A percentile compares a stretch with the other conserved stretches of the same genome.
These are phyloP conservation scores for Acacia acuminata DNA, from an alignment of 306 rosid genomes.

Conservation along the genomic window DNA sequence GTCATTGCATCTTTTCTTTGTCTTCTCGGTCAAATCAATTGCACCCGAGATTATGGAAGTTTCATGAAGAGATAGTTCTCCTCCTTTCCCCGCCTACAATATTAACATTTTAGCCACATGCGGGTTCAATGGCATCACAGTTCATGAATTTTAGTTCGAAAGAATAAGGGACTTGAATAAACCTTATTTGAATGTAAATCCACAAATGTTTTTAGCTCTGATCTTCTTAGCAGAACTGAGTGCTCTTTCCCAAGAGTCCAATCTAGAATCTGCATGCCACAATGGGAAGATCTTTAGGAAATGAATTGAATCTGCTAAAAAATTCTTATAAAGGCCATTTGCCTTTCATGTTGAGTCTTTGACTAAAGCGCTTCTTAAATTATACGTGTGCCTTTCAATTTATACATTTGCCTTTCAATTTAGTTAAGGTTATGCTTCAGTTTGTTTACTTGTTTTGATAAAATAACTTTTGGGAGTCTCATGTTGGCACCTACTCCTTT, in stretches of 20 bases:
- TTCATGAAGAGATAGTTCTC: slow-evolving; percentile 76
- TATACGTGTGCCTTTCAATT: background rate
- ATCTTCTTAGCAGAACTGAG: slow-evolving; percentile 66
- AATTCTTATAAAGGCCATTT: background rate
- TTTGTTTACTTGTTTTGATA: too few species aligned
- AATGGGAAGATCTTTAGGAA: background rate
- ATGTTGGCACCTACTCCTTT: background rate
- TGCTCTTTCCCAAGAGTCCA: slow-evolving; percentile 69
- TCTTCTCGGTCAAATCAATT: slow-evolving; percentile 74
- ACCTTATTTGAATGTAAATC: slow-evolving; percentile 79
- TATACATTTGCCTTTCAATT: background rate
- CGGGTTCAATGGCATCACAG: background rate
- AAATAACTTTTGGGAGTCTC: background rate
- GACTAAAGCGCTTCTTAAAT: background rate
- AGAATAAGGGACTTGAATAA: background rate
- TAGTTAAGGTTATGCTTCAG: background rate
- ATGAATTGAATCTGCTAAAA: background rate
- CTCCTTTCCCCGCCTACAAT: slow-evolving; percentile 84
- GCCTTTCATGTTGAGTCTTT: background rate
- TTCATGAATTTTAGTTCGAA: background rate
- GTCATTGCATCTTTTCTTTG: slow-evolving; percentile 85
- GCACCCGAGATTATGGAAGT: slow-evolving; percentile 77
- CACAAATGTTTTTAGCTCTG: slow-evolving; percentile 77
- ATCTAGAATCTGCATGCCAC: slow-evolving; percentile 59
- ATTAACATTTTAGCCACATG: background rate